Evolutionary conservation across 164 flowering plant genomes (phyloP).

Genomic region (Brasenia schreberi): DNA sequence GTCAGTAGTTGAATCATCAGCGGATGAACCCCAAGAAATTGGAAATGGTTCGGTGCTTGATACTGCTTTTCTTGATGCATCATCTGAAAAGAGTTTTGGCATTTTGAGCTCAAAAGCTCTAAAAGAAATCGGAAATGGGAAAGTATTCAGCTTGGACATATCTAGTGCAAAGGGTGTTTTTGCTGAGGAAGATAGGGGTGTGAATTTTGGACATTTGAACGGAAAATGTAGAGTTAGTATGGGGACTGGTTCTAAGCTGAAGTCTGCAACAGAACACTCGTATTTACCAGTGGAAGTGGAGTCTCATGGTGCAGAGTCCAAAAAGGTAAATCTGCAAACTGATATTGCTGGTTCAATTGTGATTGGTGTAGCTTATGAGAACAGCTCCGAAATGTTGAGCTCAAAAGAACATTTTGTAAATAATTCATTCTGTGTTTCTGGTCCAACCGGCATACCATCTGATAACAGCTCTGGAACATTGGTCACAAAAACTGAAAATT

Average conservation of each 20-base stretch:
- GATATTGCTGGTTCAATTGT: not conserved
- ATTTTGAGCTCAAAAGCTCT: too few species aligned
- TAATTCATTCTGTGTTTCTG: not conserved
- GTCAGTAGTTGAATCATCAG: not conserved
- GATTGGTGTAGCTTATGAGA: not conserved
- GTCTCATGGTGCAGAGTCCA: not conserved
- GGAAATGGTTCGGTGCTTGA: too few species aligned
- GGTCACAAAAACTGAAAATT: not conserved
- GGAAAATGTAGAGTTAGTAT: not conserved
- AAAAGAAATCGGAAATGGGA: too few species aligned
- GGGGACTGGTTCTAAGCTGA: not conserved
- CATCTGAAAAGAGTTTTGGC: too few species aligned
- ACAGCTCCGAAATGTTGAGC: not conserved
- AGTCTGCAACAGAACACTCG: not conserved
- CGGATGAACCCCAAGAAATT: not conserved
- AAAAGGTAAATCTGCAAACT: not conserved
- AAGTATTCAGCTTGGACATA: not conserved
- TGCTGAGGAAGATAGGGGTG: not conserved
- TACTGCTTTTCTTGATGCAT: too few species aligned
- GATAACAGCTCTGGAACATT: not conserved
- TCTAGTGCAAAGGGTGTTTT: not conserved
- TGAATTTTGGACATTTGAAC: not conserved
- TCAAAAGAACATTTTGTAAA: not conserved
- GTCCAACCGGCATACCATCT: not conserved
- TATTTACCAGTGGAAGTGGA: not conserved